Evolutionary conservation across 1,139 yeast genomes (phyloP), one percentile per base, ranked within the genome.

Genomic region (Suhomyces bolitotheri): DNA sequence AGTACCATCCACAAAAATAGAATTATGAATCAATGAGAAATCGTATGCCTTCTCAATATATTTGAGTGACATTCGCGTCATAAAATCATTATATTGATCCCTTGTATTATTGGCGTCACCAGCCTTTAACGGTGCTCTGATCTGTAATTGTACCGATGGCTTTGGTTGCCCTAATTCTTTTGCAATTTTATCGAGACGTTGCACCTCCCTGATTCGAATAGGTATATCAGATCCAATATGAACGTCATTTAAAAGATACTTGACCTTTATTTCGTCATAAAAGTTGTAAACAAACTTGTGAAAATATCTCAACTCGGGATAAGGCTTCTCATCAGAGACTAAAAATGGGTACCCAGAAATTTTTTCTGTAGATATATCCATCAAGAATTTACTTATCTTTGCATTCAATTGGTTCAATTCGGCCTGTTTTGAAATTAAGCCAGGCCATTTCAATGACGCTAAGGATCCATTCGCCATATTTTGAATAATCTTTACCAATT

Each of bases 401-500:
- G 54, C 48, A 33, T 72, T 77, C 38, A 80, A 56, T 4, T 49
- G 64, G 10, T 60, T 53, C 31, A 84, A 54, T 38, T 74, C 76
- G 1, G 64, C 72, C 28, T 55, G 54, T 36, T 66, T 62, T 2
- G 64, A 39, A 15, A 60, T 60, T 29, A 84, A 54, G 1, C 78
- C 62, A 2, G 83, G 80, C 79, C 87, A 78, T 53, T 76, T 82
- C 17, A 80, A 60, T 12, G 80, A 64, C 2, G 70, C 63, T 27
- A 75, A 64, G 0, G 89, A 69, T 7, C 88, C 90, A 51, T 92
- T 92, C 0, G 96, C 97, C 66, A 90, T 75, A 48, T 84, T 80
- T 62, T 92, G 98, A 28, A 90, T 66, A 20, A 86, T 80, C 51
- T 89, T 87, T 4, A 96, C 97, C 31, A 92, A 63, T 44, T 86